Evolutionary conservation across 2,329 filamentous ascomycete species (phyloP).

Genomic region (Xylariales sp.): DNA sequence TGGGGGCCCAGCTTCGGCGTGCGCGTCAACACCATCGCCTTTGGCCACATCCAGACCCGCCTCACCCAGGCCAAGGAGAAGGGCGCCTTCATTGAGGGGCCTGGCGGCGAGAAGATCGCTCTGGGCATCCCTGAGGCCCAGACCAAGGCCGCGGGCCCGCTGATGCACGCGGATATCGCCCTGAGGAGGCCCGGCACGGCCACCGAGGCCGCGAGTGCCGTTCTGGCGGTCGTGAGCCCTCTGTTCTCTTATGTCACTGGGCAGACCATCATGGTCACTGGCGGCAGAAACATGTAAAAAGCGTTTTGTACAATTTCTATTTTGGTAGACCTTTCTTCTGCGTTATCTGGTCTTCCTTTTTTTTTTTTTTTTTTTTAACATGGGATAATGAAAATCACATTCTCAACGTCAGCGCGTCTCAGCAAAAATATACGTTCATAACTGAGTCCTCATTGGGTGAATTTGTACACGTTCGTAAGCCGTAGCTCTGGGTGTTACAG

Average conservation of each 20-base stretch:
- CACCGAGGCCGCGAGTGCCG: conserved; percentile 72
- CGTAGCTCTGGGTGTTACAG: too few species aligned
- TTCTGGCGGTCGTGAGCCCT: conserved; percentile 76
- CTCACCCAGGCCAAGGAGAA: conserved; percentile 82
- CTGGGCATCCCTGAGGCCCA: conserved; percentile 68
- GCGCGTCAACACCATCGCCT: conserved; percentile 77
- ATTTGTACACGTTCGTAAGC: too few species aligned
- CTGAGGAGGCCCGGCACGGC: conserved; percentile 72
- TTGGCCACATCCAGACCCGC: conserved; percentile 75
- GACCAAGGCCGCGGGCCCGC: conserved; percentile 33
- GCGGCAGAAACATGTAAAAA: conserved; percentile 59
- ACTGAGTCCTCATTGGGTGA: too few species aligned
- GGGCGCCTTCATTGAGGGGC: conserved; percentile 72
- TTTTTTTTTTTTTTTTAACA: too few species aligned
- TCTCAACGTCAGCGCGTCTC: too few species aligned
- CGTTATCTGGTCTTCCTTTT: too few species aligned
- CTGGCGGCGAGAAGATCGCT: conserved; percentile 70
- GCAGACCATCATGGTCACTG: conserved; percentile 83
- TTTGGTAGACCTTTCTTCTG: too few species aligned
- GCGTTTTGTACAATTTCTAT: conserved; percentile 1
- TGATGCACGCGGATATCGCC: conserved; percentile 66
- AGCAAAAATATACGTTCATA: too few species aligned
- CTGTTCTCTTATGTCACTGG: conserved; percentile 81
- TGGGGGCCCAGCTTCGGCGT: conserved; percentile 85
- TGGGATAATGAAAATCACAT: too few species aligned